Evolutionary conservation across 1,139 yeast species (phyloP).

Genomic region (Taphrina communis): DNA sequence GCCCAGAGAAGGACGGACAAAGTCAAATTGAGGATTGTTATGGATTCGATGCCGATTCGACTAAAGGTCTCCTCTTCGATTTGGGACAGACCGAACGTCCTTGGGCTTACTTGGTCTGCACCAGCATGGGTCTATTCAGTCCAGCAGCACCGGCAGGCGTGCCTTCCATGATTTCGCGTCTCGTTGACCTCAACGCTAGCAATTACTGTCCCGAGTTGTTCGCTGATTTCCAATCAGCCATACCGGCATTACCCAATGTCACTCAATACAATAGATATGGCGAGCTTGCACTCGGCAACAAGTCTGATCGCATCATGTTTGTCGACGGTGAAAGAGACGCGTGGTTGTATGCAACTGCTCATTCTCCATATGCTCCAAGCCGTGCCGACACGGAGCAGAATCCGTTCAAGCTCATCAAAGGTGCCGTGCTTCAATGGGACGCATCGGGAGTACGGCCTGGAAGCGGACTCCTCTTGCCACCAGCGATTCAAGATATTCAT

Average conservation of each 20-base stretch:
- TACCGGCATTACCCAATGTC: neutral
- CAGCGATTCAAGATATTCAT: neutral
- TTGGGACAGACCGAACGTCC: neutral
- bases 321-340: conserved; percentile 5
- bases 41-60: neutral
- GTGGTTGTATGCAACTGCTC: conserved; percentile 8
- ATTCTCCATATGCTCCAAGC: conserved; percentile 7
- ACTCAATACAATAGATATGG: neutral
- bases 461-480: neutral
- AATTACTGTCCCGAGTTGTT: neutral
- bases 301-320: conserved; percentile 5
- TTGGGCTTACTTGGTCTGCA: neutral
- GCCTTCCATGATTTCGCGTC: conserved; percentile 13
- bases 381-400: conserved; percentile 1
- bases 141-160: conserved; percentile 4
- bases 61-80: neutral
- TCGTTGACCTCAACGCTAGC: neutral
- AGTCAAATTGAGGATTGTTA: neutral
- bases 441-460: neutral
- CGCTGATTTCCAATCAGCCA: conserved; percentile 7
- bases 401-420: conserved; percentile 8
- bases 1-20: neutral
- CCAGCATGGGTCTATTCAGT: neutral
- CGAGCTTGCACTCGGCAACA: neutral
- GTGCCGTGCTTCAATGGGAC: conserved; percentile 12